These are phyloP conservation scores for Apiospora phragmitis DNA, from an alignment of 2,329 filamentous ascomycete species.

Conservation along the genomic window DNA sequence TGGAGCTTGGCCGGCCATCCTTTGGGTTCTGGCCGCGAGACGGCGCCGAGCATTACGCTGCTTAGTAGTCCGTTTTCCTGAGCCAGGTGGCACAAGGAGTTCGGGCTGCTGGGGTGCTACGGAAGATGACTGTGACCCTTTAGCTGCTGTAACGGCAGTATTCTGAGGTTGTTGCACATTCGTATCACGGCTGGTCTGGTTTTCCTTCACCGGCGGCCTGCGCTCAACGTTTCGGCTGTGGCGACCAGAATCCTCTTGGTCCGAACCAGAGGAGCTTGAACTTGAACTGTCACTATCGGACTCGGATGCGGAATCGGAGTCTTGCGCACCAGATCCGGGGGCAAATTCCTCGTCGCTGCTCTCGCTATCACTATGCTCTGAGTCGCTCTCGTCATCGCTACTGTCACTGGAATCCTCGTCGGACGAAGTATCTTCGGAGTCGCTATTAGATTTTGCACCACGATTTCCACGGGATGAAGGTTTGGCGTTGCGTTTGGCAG, in stretches of 20 bases:
- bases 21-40: conserved; percentile 35
- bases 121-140: background rate
- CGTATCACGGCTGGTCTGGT: background rate
- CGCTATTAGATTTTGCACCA: conserved; percentile 15
- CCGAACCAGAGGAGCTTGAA: conserved; percentile 9
- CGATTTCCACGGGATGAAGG: background rate
- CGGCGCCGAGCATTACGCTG: conserved; percentile 54
- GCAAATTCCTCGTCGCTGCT: conserved; percentile 20
- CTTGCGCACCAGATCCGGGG: conserved; percentile 7
- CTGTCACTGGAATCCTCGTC: conserved; percentile 12
- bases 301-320: conserved; percentile 13
- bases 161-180: background rate
- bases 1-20: conserved; percentile 20
- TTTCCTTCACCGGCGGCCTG: background rate
- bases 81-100: conserved; percentile 31
- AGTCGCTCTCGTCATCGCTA: conserved; percentile 10
- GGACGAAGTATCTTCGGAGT: conserved; percentile 21
- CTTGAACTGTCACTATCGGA: conserved; percentile 16
- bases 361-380: background rate
- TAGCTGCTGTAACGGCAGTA: background rate
- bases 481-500: background rate
- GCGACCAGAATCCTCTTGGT: background rate
- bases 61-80: conserved; percentile 45
- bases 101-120: background rate
- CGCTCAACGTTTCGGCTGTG: background rate